Base-by-base conservation (phyloP, 352 stramenopile genomes). In the Thraustochytrium striatum region DNA sequence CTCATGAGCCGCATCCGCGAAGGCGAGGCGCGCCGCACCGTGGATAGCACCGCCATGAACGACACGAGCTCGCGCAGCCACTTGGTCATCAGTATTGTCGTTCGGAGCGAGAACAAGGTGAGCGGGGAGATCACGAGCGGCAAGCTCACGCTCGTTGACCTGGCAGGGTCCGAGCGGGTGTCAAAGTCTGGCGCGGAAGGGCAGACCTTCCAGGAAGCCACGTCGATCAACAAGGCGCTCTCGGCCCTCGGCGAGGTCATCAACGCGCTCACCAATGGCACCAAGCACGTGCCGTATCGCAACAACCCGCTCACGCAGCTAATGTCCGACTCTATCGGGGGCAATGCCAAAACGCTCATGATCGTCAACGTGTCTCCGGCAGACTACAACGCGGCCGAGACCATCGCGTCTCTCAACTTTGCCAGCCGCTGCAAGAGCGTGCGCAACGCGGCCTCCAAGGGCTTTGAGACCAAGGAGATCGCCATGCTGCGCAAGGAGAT, bases 241-340 rank as follows among this genome's bases (percentile, higher is more conserved):
- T 98, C 93, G 79, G 91, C 92, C 41, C 87, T 99, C 30, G 95
- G 94, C 9, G 96, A 99, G 79, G 97, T 99, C 30, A 83, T 83
- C 69, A 72, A 57, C n/a, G 57, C 52, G 11, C 62, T 83, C 30
- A 62, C 79, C 30, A 82, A 5, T 3, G 25, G 35, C 30, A 41
- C 38, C 28, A 95, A 94, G 72, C 78, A 86, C 57, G 87, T 97
- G 35, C 96, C 96, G 52, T 99, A 98, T 87, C 88, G 97, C 55
- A 98, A 99, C 86, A 97, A 91, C 47, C 98, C 98, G 84, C 88
- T 99, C n/a, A 99, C 96, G 28, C 98, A 98, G 83, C 89, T 98
- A 39, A 88, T 99, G 39, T 95, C 99, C 86, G 95, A 97, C 68
- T 95, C 92, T 72, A 89, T 99, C 3, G 98, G 94, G 79, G 96